Percentiles rank a stretch among this genome's conserved stretches.
These are phyloP conservation scores for Globisporangium nagaii DNA, from an alignment of 352 stramenopile species.

Conservation along the genomic window DNA sequence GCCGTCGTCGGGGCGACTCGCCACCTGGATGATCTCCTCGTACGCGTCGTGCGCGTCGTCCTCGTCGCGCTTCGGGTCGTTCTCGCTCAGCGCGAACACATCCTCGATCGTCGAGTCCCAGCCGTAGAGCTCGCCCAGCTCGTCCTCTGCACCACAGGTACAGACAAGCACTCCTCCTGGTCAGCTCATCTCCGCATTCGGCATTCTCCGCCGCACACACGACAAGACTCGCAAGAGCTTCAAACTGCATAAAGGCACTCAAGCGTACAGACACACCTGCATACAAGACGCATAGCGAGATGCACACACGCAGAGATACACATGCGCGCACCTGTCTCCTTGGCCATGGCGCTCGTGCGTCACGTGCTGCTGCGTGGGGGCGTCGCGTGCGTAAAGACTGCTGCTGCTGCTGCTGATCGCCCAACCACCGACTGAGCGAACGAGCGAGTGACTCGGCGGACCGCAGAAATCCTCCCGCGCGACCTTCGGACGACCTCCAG, in stretches of 20 bases:
- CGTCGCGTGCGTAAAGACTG: too few relatives aligned
- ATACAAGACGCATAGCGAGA: not conserved
- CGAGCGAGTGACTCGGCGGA: too few relatives aligned
- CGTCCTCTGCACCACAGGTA: slow-evolving; percentile 21
- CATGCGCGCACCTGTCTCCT: slow-evolving; percentile 12
- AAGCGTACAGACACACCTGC: not conserved
- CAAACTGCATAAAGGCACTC: too few relatives aligned
- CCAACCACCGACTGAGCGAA: too few relatives aligned
- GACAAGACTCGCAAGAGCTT: too few relatives aligned
- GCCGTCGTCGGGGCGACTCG: slow-evolving; percentile 14
- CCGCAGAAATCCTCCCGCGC: too few relatives aligned
- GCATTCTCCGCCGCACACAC: too few relatives aligned
- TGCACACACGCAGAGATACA: not conserved
- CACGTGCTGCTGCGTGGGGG: not conserved
- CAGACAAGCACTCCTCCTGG: not conserved
- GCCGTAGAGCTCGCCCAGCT: slow-evolving; percentile 55
- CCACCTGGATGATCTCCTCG: slow-evolving; percentile 65
- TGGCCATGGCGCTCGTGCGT: slow-evolving; percentile 4
- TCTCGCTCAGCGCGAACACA: slow-evolving; percentile 30
- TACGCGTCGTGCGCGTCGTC: slow-evolving; percentile 69
- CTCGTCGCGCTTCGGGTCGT: slow-evolving; percentile 57
- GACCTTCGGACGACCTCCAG: too few relatives aligned
- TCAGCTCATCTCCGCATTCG: not conserved
- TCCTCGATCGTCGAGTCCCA: slow-evolving; percentile 69
- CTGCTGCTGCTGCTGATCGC: too few relatives aligned